Conservation (phyloP, 495 filamentous ascomycete species). For the Penicillium atrosanguineum region DNA sequence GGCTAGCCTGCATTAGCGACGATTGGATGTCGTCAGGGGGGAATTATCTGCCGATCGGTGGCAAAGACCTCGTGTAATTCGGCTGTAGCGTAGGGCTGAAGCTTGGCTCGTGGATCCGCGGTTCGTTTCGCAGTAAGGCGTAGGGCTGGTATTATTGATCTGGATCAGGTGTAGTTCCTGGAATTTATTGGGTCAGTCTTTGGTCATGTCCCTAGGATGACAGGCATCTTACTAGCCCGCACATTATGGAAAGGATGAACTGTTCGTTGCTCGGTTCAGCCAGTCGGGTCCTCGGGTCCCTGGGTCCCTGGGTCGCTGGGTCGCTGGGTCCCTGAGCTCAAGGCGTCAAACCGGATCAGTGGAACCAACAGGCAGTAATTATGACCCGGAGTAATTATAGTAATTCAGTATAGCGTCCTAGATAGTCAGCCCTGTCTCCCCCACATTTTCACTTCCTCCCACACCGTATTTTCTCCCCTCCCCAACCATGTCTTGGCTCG, state of each 20-base stretch:
- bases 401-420: background rate
- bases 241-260: background rate
- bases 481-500: constrained; percentile 28
- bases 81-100: constrained; percentile 25
- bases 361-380: background rate
- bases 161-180: background rate
- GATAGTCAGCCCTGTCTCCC: background rate
- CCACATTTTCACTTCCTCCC: background rate
- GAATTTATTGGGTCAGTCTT: background rate
- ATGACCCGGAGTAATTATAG: background rate
- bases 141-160: background rate
- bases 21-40: background rate
- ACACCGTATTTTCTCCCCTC: constrained; percentile 7
- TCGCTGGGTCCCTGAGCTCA: too few relatives aligned
- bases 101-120: constrained; percentile 19
- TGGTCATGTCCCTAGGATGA: too few relatives aligned
- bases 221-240: background rate
- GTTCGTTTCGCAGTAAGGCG: background rate
- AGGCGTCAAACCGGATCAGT: background rate
- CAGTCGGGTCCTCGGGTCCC: too few relatives aligned
- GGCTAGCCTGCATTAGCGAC: background rate
- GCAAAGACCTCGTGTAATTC: constrained; percentile 9
- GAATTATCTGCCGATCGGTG: constrained; percentile 2
- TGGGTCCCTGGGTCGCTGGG: too few relatives aligned
- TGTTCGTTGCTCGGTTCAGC: background rate